Conservation (phyloP, 116 monocot species). For the Thalassia testudinum region DNA sequence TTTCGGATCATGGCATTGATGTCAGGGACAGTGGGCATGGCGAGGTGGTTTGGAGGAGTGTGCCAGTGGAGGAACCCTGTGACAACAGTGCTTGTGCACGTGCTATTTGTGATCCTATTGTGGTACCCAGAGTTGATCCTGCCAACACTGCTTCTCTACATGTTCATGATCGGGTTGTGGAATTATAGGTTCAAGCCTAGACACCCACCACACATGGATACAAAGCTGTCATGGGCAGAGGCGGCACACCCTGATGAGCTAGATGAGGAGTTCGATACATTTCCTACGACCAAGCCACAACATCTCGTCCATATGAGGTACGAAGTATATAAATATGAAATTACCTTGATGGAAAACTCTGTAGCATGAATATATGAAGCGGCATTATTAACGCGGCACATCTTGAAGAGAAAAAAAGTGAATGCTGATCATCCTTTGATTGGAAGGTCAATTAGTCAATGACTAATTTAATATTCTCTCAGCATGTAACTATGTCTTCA, state of each 20-base stretch:
- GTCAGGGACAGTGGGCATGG: constrained; percentile 14
- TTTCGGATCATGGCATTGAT: constrained; percentile 46
- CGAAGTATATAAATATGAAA: no score
- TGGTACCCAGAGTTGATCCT: constrained; percentile 61
- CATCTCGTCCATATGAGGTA: constrained; percentile 39
- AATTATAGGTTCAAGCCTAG: constrained; percentile 38
- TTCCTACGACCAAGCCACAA: constrained; percentile 26
- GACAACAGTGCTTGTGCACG: constrained; percentile 51
- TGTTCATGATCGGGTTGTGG: constrained; percentile 51
- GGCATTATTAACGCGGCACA: no score
- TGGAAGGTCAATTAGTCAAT: no score
- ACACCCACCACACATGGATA: constrained; percentile 59
- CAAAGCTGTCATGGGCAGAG: constrained; percentile 47
- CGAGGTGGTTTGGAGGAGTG: constrained; percentile 36
- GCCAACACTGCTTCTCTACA: constrained; percentile 48
- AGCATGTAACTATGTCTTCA: no score
- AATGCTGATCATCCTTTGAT: no score
- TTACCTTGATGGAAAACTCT: no score
- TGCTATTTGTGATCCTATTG: constrained; percentile 42
- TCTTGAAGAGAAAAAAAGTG: no score
- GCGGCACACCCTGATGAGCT: constrained; percentile 43
- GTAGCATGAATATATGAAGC: no score
- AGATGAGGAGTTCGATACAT: constrained; percentile 64
- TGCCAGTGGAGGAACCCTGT: constrained; percentile 46
- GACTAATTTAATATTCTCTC: no score